A percentile compares a stretch with the other conserved stretches of the same genome.
Evolutionary conservation across 208 protist species (phyloP).

Genomic region (Balamuthia mandrillaris): DNA sequence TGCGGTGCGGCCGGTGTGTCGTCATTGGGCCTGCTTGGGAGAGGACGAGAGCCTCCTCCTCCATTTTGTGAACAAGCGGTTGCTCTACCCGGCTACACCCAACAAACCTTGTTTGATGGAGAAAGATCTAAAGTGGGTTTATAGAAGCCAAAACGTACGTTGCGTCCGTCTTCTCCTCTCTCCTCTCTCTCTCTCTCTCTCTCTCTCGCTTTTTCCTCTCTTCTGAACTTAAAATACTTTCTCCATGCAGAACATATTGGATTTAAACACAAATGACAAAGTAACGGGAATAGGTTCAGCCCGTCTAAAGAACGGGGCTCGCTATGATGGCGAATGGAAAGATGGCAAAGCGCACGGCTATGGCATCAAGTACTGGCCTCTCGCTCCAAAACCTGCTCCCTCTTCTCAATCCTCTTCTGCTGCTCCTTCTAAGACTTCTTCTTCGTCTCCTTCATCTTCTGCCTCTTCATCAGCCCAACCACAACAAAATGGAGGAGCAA

Average conservation of each 20-base stretch:
- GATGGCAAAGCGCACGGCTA: slow-evolving; percentile 32
- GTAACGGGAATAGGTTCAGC: background rate
- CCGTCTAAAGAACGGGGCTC: background rate
- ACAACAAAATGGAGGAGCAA: background rate
- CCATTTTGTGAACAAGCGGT: background rate
- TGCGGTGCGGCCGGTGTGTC: slow-evolving; percentile 1
- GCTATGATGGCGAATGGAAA: slow-evolving; percentile 35
- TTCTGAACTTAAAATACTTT: background rate
- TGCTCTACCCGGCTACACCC: background rate
- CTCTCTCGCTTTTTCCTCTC: background rate
- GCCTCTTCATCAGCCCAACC: background rate
- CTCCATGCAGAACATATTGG: background rate
- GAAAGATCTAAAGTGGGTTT: slow-evolving; percentile 20
- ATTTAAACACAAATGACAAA: background rate
- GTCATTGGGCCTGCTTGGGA: background rate
- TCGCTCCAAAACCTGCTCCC: background rate
- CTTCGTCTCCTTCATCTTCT: background rate
- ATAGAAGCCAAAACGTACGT: slow-evolving; percentile 1
- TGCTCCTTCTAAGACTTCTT: too few species aligned
- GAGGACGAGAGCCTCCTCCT: slow-evolving; percentile 11
- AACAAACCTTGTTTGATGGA: background rate
- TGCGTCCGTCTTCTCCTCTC: background rate
- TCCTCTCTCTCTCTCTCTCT: background rate
- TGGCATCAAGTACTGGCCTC: slow-evolving; percentile 29
- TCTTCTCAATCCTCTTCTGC: too few species aligned